These are phyloP conservation scores for Solanum appendiculatum DNA, from an alignment of 257 asterid species.

Conservation along the genomic window DNA sequence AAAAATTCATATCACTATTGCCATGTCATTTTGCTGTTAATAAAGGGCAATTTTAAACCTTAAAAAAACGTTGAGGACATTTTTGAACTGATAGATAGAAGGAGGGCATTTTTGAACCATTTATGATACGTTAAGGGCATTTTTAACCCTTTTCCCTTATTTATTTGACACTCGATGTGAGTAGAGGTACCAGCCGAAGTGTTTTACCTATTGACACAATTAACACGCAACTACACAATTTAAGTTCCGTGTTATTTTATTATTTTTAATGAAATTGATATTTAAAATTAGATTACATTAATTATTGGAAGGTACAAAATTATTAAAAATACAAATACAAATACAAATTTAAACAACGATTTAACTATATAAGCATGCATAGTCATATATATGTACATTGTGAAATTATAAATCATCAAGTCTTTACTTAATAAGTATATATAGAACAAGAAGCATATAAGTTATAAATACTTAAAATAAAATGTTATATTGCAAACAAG, in stretches of 20 bases:
- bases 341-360: neutral
- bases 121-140: too few species aligned
- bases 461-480: neutral
- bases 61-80: too few species aligned
- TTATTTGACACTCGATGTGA: neutral
- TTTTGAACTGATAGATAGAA: too few species aligned
- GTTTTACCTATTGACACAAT: neutral
- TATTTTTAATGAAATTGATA: neutral
- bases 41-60: too few species aligned
- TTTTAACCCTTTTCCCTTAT: too few species aligned
- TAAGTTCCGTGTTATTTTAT: neutral
- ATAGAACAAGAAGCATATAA: neutral
- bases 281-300: neutral
- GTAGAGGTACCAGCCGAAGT: neutral
- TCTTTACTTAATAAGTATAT: neutral
- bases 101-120: too few species aligned
- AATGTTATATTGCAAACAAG: neutral
- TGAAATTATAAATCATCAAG: neutral
- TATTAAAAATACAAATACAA: neutral
- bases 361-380: neutral
- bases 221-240: neutral
- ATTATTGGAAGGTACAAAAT: neutral
- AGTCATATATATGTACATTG: too few species aligned
- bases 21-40: too few species aligned
- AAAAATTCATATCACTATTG: too few species aligned